Base-by-base conservation (phyloP, 805 yeast genomes). In the Cyberlindnera amylophila region DNA sequence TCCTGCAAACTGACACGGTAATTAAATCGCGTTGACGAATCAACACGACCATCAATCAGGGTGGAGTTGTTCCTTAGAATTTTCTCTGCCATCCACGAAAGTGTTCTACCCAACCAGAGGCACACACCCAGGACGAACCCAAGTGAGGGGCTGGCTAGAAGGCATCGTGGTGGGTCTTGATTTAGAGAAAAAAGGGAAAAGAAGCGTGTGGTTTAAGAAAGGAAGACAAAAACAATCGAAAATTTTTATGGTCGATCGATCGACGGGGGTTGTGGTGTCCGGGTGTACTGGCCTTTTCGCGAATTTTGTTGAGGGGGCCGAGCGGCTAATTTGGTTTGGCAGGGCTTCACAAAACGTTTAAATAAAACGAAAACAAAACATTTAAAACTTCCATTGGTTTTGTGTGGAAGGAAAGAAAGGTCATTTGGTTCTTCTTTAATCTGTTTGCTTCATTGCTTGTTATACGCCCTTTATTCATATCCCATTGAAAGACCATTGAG, bases 121-220 rank as follows among this genome's bases (percentile, higher is more conserved):
- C 58, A 59, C 51, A 46, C 45, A 44, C 34, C 50, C 59, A 55
- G 62, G 62, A 55, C 62, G 61, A 58, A 58, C 62, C 62, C 61
- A 34, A 24, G 34, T 34, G 48, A 43, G 54, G 62, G 50, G 59
- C 51, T 31, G 45, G 42, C 38, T 52, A 55, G 60, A 58, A 56
- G 61, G 60, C 61, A 34, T 37, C 46, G 51, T 28, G 38, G 45
- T 44, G 51, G 51, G 41, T 38, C 51, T 47, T 47, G 51, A 47
- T 44, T 47, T 38, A 41, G 24, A 35, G 42, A 42, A 33, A 23
- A 5, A 17, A 18, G 34, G 30, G 26, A 32, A 21, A 18, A 13
- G n/a, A 9, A n/a, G 36, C n/a, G 35, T 7, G 6, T n/a, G 34
- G 23, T 4, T 15, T 29, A 6, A 9, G 29, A 16, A 2, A 12